phyloP scores from a whole-genome alignment of 2,329 filamentous ascomycete species.

The Aspergillus floridensis region DNA sequence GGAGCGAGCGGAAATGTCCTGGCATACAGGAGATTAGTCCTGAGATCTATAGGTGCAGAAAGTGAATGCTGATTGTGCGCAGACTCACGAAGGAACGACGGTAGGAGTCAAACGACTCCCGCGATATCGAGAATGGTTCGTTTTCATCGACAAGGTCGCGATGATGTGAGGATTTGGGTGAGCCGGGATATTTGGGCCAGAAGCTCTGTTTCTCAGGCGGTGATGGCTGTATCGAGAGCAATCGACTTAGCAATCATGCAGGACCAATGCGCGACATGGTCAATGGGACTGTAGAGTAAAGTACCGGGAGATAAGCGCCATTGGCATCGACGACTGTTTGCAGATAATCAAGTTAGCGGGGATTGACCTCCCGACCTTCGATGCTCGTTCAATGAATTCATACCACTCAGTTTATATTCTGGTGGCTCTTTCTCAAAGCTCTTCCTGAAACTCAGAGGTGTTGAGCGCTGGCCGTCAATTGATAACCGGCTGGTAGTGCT shows the following conservation, averaged over 20 bases:
- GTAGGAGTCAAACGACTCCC: conserved; percentile 97
- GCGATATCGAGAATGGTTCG: conserved; percentile 90
- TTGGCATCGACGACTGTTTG: conserved; percentile 86
- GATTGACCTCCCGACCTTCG: not conserved
- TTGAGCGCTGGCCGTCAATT: conserved; percentile 44
- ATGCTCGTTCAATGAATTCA: conserved; percentile 26
- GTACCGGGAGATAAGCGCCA: conserved; percentile 87
- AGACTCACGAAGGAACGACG: conserved; percentile 82
- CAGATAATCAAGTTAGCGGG: conserved; percentile 26
- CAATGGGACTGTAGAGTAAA: conserved; percentile 17
- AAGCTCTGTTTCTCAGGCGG: conserved; percentile 79
- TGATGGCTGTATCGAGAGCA: conserved; percentile 62
- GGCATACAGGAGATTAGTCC: conserved; percentile 16
- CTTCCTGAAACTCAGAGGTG: conserved; percentile 58
- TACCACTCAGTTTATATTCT: conserved; percentile 80
- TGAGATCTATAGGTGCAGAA: not conserved
- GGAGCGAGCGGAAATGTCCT: conserved; percentile 90
- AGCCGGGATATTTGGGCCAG: conserved; percentile 59
- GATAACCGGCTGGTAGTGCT: conserved; percentile 38
- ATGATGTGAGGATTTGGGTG: conserved; percentile 55
- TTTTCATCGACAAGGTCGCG: conserved; percentile 72
- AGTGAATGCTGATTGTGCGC: conserved; percentile 6
- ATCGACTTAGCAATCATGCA: conserved; percentile 5
- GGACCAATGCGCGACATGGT: not conserved
- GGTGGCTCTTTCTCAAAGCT: conserved; percentile 64